Base-by-base conservation (phyloP, 441 rosid genomes). In the Macaranga tanarius region DNA sequence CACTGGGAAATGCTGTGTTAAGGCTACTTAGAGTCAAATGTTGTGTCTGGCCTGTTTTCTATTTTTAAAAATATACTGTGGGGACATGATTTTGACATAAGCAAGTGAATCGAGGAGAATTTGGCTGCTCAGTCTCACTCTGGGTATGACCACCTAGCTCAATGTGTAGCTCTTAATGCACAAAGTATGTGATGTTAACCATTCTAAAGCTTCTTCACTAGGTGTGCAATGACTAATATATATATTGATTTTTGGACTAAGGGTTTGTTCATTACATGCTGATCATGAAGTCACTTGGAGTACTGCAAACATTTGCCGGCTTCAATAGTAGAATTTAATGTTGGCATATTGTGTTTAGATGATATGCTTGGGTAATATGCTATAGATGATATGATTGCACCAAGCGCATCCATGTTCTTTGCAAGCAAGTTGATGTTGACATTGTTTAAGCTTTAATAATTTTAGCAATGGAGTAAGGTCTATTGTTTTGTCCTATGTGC, bases 391-490 rank as follows among this genome's bases (percentile, higher is more conserved):
- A 62, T 62, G 17, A 38, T 22, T 34, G 28, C 12, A 19, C 12
- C 26, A 20, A 52, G 10, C 38, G 6, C 38, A 4, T 67, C 42
- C 11, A 42, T n/a, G 12, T 67, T 52, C 11, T 26, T 10, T 67
- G 71, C 71, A 31, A 51, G 52, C 10, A 17, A 50, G 59, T 54
- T 42, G 26, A 20, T 13, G 34, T 31, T 3, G 62, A n/a, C 62
- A 54, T 38, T 61, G 47, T 71, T 71, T 22, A 20, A 51, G 48
- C 0, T 48, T 71, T 56, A 54, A 17, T 45, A 64, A 26, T 45
- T 34, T 42, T 15, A 55, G 55, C 4, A 45, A 10, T 69, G 62
- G 22, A 23, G 26, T 44, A 28, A 16, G 67, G 15, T 50, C 59
- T 71, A 23, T 17, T 25, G 59, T 28, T 34, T 38, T 52, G 7